A percentile compares a stretch with the other conserved stretches of the same genome.
These are phyloP conservation scores for Sporisorium iseilematis-ciliati DNA, from an alignment of 1,284 basidiomycete species.

Conservation along the genomic window DNA sequence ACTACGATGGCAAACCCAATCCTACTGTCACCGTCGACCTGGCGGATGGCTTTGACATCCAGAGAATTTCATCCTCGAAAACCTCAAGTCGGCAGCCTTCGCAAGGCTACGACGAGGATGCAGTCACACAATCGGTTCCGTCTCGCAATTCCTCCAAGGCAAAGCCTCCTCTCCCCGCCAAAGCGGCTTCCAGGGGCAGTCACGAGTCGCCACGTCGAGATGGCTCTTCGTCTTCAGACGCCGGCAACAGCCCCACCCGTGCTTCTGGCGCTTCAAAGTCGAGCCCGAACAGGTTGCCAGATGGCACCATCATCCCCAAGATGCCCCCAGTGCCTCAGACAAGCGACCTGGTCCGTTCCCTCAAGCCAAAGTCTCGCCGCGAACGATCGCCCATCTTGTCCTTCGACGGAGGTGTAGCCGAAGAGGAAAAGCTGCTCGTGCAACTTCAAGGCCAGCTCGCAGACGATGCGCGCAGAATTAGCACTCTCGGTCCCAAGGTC, in stretches of 20 bases:
- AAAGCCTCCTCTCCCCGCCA: constrained; percentile 31
- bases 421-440: constrained; percentile 51
- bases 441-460: constrained; percentile 34
- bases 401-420: constrained; percentile 55
- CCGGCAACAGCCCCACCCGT: constrained; percentile 2
- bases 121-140: constrained; percentile 12
- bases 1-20: constrained; percentile 19
- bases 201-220: constrained; percentile 22
- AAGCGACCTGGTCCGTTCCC: constrained; percentile 17
- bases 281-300: constrained; percentile 27
- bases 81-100: background rate
- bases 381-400: constrained; percentile 58
- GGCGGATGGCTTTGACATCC: constrained; percentile 26
- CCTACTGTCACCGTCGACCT: constrained; percentile 4
- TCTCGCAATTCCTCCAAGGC: constrained; percentile 25
- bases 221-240: constrained; percentile 10
- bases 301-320: constrained; percentile 54
- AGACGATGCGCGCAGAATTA: constrained; percentile 38
- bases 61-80: background rate
- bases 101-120: background rate
- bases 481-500: constrained; percentile 58
- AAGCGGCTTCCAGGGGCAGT: constrained; percentile 38
- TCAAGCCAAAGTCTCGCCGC: constrained; percentile 29
- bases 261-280: background rate
- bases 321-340: constrained; percentile 54